These are phyloP conservation scores for Cystobasidium sp. DNA, from an alignment of 1,284 basidiomycete genomes.

Conservation along the genomic window DNA sequence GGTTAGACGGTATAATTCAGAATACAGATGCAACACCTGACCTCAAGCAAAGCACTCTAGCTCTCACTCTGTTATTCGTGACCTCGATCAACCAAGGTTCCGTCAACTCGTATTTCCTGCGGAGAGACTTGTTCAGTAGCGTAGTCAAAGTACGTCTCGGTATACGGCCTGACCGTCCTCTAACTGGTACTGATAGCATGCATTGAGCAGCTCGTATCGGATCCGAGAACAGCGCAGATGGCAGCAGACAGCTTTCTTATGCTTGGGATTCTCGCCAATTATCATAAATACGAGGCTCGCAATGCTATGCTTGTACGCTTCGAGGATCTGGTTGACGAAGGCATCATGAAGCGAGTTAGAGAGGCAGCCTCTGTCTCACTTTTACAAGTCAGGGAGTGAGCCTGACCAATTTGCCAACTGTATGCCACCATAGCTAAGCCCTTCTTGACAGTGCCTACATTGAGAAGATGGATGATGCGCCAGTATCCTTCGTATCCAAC, in stretches of 20 bases:
- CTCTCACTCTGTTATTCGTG: conserved; percentile 52
- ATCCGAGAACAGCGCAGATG: conserved; percentile 43
- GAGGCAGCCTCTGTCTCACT: conserved; percentile 25
- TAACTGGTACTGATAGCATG: not conserved
- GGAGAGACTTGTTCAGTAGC: conserved; percentile 53
- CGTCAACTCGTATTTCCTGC: conserved; percentile 54
- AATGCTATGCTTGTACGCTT: conserved; percentile 54
- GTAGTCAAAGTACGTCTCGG: conserved; percentile 48
- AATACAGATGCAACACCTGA: conserved; percentile 42
- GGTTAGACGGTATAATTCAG: conserved; percentile 50
- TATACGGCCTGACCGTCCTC: conserved; percentile 2
- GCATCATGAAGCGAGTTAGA: conserved; percentile 48
- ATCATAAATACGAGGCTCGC: conserved; percentile 51
- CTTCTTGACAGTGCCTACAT: conserved; percentile 42
- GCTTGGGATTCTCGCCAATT: conserved; percentile 53
- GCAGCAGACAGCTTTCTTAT: conserved; percentile 48
- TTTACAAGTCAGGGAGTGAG: conserved; percentile 33
- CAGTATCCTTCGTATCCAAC: conserved; percentile 47
- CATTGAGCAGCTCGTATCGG: conserved; percentile 44
- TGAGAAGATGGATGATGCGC: conserved; percentile 49
- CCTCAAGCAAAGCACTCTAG: conserved; percentile 50
- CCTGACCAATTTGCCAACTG: not conserved
- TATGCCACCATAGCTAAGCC: not conserved
- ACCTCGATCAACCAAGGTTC: conserved; percentile 49
- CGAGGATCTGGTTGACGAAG: conserved; percentile 55